Conservation (phyloP, 345 rosid genomes). For the Rhodamnia rubescens region DNA sequence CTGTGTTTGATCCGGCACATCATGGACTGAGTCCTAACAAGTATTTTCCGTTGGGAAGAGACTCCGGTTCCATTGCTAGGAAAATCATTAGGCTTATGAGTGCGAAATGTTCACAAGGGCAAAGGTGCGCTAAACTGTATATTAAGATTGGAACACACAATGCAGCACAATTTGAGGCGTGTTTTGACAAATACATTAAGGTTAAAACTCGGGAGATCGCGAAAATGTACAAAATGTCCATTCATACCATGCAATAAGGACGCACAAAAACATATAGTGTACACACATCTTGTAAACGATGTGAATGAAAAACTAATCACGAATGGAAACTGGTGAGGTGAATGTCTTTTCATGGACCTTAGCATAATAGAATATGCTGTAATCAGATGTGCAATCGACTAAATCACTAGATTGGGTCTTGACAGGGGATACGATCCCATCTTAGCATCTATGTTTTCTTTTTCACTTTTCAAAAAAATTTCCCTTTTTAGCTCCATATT, state of each 20-base stretch:
- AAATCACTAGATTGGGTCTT: not conserved
- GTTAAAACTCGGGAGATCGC: not conserved
- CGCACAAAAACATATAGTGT: not conserved
- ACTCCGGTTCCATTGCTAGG: not conserved
- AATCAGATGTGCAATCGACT: not conserved
- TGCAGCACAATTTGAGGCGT: not conserved
- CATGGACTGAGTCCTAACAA: not conserved
- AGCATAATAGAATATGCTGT: not conserved
- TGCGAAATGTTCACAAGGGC: not conserved
- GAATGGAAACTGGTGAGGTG: not conserved
- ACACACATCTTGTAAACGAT: not conserved
- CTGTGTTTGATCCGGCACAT: not conserved
- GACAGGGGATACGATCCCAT: not conserved
- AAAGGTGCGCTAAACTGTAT: not conserved
- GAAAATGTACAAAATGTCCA: not conserved
- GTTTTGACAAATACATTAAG: not conserved
- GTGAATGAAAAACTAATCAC: not conserved
- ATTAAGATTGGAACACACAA: not conserved
- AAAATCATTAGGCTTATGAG: not conserved
- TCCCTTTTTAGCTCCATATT: not conserved
- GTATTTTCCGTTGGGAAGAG: not conserved
- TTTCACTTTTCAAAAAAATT: not conserved
- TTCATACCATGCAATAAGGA: not conserved
- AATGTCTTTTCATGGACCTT: not conserved
- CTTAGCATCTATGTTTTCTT: not conserved